These are phyloP conservation scores for Trichoderma sp. DNA, from an alignment of 2,329 filamentous ascomycete genomes.

Conservation along the genomic window DNA sequence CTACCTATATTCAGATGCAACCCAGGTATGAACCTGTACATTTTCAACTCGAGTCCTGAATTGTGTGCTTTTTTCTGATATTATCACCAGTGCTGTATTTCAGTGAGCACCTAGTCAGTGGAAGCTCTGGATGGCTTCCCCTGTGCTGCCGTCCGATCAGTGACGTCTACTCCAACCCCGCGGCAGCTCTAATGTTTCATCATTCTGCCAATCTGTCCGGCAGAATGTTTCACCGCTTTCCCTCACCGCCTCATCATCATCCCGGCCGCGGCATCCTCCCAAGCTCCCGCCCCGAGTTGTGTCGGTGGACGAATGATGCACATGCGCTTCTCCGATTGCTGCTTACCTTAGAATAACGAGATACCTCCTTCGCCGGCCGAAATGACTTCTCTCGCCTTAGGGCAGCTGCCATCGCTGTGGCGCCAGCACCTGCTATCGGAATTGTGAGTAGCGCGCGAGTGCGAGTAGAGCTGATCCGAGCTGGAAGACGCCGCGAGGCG, in stretches of 20 bases:
- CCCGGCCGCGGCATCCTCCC: neutral
- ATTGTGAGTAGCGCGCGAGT: constrained; percentile 61
- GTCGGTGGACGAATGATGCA: neutral
- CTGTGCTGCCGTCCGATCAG: neutral
- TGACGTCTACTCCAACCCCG: constrained; percentile 23
- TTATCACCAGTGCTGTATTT: too few relatives aligned
- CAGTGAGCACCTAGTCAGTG: too few relatives aligned
- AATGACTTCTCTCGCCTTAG: constrained; percentile 52
- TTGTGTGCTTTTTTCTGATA: too few relatives aligned
- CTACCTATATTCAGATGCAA: too few relatives aligned
- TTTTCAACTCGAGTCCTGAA: too few relatives aligned
- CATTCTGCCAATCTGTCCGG: constrained; percentile 22
- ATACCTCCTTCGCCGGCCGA: constrained; percentile 6
- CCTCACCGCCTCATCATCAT: constrained; percentile 25
- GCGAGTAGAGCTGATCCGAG: neutral
- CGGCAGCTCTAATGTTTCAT: neutral
- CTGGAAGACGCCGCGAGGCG: neutral
- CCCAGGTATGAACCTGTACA: too few relatives aligned
- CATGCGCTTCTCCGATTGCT: constrained; percentile 11
- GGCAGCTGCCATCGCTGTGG: constrained; percentile 59
- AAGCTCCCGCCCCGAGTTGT: constrained; percentile 12
- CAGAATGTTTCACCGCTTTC: constrained; percentile 34
- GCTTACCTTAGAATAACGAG: constrained; percentile 9
- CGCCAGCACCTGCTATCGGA: constrained; percentile 78
- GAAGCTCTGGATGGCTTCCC: too few relatives aligned